Evolutionary conservation across 1,139 yeast species (phyloP).

Genomic region (Wickerhamiella pararugosa): DNA sequence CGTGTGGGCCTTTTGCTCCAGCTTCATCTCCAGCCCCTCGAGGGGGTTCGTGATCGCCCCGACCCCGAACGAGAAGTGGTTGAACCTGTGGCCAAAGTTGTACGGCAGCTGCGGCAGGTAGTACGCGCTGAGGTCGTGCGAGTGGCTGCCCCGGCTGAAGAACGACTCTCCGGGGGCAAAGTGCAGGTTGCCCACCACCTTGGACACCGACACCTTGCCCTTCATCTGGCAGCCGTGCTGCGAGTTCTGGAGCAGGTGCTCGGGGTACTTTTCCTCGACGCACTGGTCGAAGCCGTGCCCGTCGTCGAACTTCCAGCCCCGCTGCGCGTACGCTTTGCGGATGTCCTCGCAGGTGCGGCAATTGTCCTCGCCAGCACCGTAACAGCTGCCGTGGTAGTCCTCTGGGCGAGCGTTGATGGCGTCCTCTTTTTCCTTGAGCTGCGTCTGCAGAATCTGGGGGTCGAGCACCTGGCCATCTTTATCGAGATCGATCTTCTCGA

Average conservation of each 20-base stretch:
- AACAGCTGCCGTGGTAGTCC: constrained; percentile 73
- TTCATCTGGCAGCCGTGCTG: constrained; percentile 77
- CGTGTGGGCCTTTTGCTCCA: constrained; percentile 44
- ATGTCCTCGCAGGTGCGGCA: constrained; percentile 83
- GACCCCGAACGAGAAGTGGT: constrained; percentile 75
- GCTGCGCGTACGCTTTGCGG: constrained; percentile 57
- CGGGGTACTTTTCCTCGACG: constrained; percentile 74
- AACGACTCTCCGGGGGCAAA: constrained; percentile 84
- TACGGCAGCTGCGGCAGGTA: constrained; percentile 40
- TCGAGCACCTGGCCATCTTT: constrained; percentile 31
- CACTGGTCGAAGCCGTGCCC: constrained; percentile 81
- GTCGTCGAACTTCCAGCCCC: constrained; percentile 80
- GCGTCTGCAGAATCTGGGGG: constrained; percentile 22
- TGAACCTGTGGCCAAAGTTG: constrained; percentile 49
- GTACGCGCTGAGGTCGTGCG: constrained; percentile 73
- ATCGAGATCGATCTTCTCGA: constrained; percentile 51
- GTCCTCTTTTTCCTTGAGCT: constrained; percentile 14
- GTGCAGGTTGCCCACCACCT: constrained; percentile 82
- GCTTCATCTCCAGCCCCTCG: constrained; percentile 35
- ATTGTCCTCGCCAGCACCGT: constrained; percentile 55
- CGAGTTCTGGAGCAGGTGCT: constrained; percentile 39
- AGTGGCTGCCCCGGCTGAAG: constrained; percentile 37
- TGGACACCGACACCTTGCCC: constrained; percentile 66
- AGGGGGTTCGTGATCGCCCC: constrained; percentile 43
- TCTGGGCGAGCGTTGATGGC: constrained; percentile 18